Base-by-base conservation (phyloP, 129 eudicot species). In the Pseudognaphalium luteoalbum region DNA sequence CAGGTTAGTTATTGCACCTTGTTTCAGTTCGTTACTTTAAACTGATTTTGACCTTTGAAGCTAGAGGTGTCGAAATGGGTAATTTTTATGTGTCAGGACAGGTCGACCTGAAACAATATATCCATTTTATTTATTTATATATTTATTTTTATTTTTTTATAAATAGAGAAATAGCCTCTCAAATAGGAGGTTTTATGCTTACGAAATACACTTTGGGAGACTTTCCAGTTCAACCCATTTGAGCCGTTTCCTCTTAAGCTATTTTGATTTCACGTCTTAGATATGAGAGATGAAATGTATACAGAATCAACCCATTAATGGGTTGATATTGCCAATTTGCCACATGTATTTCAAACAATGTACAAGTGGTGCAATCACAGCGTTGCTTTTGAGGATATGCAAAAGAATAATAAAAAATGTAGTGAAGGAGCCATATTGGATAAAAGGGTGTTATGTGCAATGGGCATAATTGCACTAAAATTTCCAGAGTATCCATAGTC, bases 1-100 rank as follows among this genome's bases (percentile, higher is more conserved):
- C 91, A 86, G 96, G 98, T 93, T 60, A 73, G 68, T 35, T 20
- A 3, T 61, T 17, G 59, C 70, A 25, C n/a, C 22, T 58, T 61
- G 7, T 44, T 25, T 70, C 32, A 59, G 7, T 19, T 60, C 8
- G 3, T 44, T 62, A 50, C 52, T 59, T 73, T 72, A 19, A 51
- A 12, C 10, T 14, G 15, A 21, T 60, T 12, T 74, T 74, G 70
- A 25, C 59, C 59, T 41, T 61, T 41, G 28, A 59, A 22, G 14
- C 73, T 20, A 41, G 35, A 20, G 73, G 57, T 68, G 11, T 33
- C 69, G 2, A 64, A 64, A 30, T 22, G 68, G 42, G 37, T 22
- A 3, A 44, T 2, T 44, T 12, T 44, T 14, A 51, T n/a, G 12
- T 22, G 56, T 72, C 25, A 1, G 32, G 65, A 0, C 20, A 14